Conservation (phyloP, 2,329 filamentous ascomycete genomes). For the Coniochaeta hoffmannii region DNA sequence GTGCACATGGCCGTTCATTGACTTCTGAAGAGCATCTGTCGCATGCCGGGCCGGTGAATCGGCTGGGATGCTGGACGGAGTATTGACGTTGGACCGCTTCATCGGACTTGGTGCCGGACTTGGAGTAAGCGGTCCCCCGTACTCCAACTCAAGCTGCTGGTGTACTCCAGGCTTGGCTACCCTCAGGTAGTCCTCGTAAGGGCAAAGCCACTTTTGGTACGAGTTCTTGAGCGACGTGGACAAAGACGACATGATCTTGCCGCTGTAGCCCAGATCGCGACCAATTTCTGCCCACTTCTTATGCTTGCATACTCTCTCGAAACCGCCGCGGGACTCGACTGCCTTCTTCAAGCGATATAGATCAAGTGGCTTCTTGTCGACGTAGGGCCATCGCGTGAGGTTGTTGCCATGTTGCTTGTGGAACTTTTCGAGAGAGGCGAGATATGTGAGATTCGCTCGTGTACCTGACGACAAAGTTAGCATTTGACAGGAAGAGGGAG, state of each 20-base stretch:
- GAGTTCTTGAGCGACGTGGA: slow-evolving; percentile 98
- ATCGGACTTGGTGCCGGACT: slow-evolving; percentile 62
- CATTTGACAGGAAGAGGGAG: slow-evolving; percentile 6
- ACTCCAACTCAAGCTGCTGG: slow-evolving; percentile 86
- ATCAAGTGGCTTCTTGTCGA: slow-evolving; percentile 95
- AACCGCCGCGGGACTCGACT: slow-evolving; percentile 88
- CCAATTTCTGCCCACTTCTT: slow-evolving; percentile 99
- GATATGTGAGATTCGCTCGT: slow-evolving; percentile 89
- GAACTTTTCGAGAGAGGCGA: slow-evolving; percentile 91
- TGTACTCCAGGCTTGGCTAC: slow-evolving; percentile 93
- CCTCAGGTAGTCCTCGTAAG: slow-evolving; percentile 90
- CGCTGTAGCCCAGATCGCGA: slow-evolving; percentile 91
- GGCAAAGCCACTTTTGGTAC: slow-evolving; percentile 92
- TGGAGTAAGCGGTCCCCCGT: slow-evolving; percentile 85
- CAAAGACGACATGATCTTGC: slow-evolving; percentile 98
- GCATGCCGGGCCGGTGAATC: slow-evolving; percentile 61
- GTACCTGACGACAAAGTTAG: slow-evolving; percentile 57
- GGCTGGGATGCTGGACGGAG: slow-evolving; percentile 48
- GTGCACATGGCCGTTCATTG: slow-evolving; percentile 35
- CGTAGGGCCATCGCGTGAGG: slow-evolving; percentile 87
- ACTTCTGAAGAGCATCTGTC: slow-evolving; percentile 44
- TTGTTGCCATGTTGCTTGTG: slow-evolving; percentile 96
- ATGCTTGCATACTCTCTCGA: slow-evolving; percentile 91
- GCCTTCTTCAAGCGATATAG: slow-evolving; percentile 95
- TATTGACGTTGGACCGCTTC: slow-evolving; percentile 55